A percentile compares a stretch with the other conserved stretches of the same genome.
Evolutionary conservation across 2,329 filamentous ascomycete species (phyloP).

Genomic region (Bipolaris victoriae): DNA sequence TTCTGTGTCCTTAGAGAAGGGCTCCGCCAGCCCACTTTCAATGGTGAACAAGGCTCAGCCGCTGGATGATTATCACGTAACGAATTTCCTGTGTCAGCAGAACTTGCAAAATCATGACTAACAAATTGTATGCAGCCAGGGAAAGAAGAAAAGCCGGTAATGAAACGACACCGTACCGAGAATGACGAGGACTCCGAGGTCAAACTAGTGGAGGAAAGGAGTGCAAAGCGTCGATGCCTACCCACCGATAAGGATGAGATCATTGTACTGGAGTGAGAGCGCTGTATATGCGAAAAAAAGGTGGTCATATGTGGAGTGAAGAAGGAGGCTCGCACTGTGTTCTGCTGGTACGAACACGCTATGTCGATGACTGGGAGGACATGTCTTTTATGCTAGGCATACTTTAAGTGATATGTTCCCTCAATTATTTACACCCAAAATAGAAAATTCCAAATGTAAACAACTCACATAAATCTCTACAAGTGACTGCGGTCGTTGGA

Average conservation of each 20-base stretch:
- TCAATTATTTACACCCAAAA: too few species aligned
- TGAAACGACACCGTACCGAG: constrained; percentile 7
- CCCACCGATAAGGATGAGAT: constrained; percentile 13
- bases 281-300: neutral
- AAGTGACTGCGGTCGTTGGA: too few species aligned
- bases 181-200: constrained; percentile 2
- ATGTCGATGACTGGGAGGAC: too few species aligned
- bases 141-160: neutral
- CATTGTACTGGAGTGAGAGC: constrained; percentile 14
- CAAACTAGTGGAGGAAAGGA: constrained; percentile 1
- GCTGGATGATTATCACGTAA: neutral
- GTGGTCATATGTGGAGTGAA: neutral
- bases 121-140: neutral
- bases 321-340: neutral
- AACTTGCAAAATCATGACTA: neutral
- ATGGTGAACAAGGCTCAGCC: neutral
- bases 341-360: neutral
- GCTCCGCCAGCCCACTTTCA: neutral
- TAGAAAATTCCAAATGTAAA: too few species aligned
- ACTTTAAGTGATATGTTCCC: too few species aligned
- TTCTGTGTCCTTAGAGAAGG: constrained; percentile 9
- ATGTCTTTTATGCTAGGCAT: too few species aligned
- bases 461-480: too few species aligned
- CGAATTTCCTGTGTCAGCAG: neutral
- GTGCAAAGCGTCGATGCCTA: constrained; percentile 13